Evolutionary conservation across 768 basidiomycete genomes (phyloP).

Genomic region (Mycena floridula): DNA sequence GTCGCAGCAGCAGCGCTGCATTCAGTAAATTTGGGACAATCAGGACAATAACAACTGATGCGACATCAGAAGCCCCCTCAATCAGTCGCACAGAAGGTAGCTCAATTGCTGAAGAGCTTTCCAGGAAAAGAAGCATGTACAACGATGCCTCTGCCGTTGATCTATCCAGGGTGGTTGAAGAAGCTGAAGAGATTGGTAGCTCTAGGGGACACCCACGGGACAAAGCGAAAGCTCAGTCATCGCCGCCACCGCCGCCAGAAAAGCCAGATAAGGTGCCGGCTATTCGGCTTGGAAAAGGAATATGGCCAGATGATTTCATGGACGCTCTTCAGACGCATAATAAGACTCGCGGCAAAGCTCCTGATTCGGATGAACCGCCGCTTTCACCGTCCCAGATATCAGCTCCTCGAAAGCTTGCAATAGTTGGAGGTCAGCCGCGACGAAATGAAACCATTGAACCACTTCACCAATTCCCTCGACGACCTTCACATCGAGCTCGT

Average conservation of each 20-base stretch:
- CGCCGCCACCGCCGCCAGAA: conserved; percentile 14
- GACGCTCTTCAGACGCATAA: conserved; percentile 42
- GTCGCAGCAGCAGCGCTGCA: conserved; percentile 32
- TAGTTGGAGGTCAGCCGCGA: conserved; percentile 38
- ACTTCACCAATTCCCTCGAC: conserved; percentile 42
- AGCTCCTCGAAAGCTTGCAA: conserved; percentile 51
- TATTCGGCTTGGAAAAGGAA: conserved; percentile 67
- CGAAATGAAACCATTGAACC: conserved; percentile 43
- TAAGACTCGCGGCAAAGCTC: conserved; percentile 16
- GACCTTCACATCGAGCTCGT: conserved; percentile 58
- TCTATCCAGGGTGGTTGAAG: conserved; percentile 64
- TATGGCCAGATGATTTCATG: conserved; percentile 80
- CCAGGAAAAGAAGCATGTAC: conserved; percentile 43
- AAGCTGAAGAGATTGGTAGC: conserved; percentile 50
- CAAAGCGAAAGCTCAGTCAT: conserved; percentile 16
- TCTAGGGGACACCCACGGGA: conserved; percentile 13
- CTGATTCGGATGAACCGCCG: conserved; percentile 5
- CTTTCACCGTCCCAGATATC: conserved; percentile 25
- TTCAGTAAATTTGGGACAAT: conserved; percentile 72
- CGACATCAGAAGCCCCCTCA: conserved; percentile 70
- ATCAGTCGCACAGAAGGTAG: conserved; percentile 62
- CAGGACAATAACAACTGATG: conserved; percentile 76
- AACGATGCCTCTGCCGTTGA: conserved; percentile 61
- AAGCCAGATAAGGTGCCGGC: conserved; percentile 27
- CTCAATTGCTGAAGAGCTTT: conserved; percentile 44